Percentiles rank a stretch among this genome's conserved stretches.
These are phyloP conservation scores for Filobasidium floriforme DNA, from an alignment of 768 basidiomycete genomes.

Conservation along the genomic window DNA sequence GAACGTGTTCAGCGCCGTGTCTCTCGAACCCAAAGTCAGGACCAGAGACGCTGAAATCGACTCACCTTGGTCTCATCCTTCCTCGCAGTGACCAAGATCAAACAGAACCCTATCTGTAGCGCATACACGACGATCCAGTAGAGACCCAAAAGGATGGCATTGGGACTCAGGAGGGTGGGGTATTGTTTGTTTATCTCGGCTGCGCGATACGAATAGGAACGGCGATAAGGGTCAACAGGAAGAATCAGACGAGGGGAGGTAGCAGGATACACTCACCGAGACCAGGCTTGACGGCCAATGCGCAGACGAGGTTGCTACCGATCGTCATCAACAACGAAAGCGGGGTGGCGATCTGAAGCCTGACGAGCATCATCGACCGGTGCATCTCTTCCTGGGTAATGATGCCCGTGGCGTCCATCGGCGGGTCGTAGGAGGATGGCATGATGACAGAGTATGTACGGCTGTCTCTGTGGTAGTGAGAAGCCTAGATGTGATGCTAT, in stretches of 20 bases:
- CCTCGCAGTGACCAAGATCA: constrained; percentile 62
- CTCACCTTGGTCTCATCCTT: constrained; percentile 73
- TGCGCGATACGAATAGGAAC: not conserved
- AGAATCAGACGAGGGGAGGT: not conserved
- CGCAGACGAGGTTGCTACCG: constrained; percentile 62
- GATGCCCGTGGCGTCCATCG: constrained; percentile 30
- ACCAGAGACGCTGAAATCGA: not conserved
- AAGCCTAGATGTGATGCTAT: no score
- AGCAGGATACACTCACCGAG: constrained; percentile 46
- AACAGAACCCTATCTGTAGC: constrained; percentile 63
- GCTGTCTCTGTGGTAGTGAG: not conserved
- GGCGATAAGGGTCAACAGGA: no score
- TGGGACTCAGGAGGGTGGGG: constrained; percentile 57
- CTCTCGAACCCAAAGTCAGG: not conserved
- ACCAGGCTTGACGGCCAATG: constrained; percentile 60
- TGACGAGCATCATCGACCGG: constrained; percentile 45
- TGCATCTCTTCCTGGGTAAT: constrained; percentile 42
- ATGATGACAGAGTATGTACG: constrained; percentile 20
- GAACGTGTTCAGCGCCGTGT: not conserved
- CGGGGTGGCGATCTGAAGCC: constrained; percentile 80
- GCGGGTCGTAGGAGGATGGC: constrained; percentile 41
- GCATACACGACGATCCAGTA: constrained; percentile 44
- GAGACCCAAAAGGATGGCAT: constrained; percentile 42
- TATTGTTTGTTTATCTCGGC: constrained; percentile 37
- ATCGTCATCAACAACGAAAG: constrained; percentile 75